Base-by-base conservation (phyloP, 345 rosid species). In the Brassica juncea region DNA sequence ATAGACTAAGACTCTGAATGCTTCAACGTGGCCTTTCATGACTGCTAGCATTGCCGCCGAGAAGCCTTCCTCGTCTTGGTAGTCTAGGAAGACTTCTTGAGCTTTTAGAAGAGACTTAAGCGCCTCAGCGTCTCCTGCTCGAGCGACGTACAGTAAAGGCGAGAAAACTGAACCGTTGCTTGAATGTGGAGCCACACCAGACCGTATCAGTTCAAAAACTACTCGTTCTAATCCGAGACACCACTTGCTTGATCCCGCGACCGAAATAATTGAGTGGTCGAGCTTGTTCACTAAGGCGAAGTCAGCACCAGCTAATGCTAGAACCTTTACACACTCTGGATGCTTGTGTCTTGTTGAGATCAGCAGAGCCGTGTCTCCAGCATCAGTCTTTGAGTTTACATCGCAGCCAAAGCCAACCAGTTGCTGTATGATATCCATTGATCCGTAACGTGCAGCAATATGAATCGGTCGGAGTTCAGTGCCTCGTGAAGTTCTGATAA, bases 11-110 rank as follows among this genome's bases (percentile, higher is more conserved):
- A 87, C 49, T 14, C 93, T 89, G 75, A 95, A 95, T n/a, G 88
- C 88, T 78, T 91, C 93, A 3, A 90, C 89, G 32, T 93, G 91
- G 15, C 99, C 94, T 11, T 88, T 91, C 75, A 85, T 70, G 61
- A 97, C 98, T 14, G 97, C 85, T 77, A 88, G 73, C 98, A 93
- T 93, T 73, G 89, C 97, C 55, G 99, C 94, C 6, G 99, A 82
- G 81, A 87, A 89, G 34, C 99, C 99, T 66, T 87, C 84, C 37
- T 80, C 90, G 68, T 93, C 97, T 81, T 95, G 99, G 78, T 88
- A 86, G 77, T 95, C 92, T 47, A 95, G 80, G 73, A 87, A 52
- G 21, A 88, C 44, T 37, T 77, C 82, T 76, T 79, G 83, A 42
- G 70, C 64, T 60, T 81, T 84, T 5, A 91, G 84, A 32, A 93